These are phyloP conservation scores for Aspergillus avenaceus DNA, from an alignment of 495 filamentous ascomycete species.

Conservation along the genomic window DNA sequence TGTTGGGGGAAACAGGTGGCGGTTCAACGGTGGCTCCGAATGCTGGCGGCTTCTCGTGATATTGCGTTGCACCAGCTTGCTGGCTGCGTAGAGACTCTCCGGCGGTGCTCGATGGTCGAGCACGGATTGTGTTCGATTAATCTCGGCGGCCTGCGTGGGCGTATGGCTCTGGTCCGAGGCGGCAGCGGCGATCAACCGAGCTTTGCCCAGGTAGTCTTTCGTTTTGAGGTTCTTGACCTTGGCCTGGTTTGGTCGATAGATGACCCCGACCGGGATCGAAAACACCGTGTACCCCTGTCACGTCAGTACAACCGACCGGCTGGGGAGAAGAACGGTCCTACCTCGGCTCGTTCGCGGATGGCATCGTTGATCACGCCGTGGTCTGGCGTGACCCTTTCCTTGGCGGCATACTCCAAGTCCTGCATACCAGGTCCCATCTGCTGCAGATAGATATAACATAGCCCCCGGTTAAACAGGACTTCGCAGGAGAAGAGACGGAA, in stretches of 20 bases:
- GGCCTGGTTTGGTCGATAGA: conserved; percentile 93
- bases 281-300: conserved; percentile 90
- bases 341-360: conserved; percentile 87
- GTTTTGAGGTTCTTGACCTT: conserved; percentile 98
- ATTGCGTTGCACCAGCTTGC: conserved; percentile 83
- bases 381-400: conserved; percentile 91
- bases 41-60: conserved; percentile 75
- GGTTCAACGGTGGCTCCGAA: conserved; percentile 76
- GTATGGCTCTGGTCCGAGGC: conserved; percentile 61
- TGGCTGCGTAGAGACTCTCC: conserved; percentile 81
- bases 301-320: conserved; percentile 8
- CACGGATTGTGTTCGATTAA: conserved; percentile 18
- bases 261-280: conserved; percentile 91
- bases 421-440: conserved; percentile 86
- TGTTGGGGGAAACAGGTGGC: conserved; percentile 92
- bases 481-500: conserved; percentile 98
- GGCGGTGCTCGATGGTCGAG: conserved; percentile 65
- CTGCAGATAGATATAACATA: conserved; percentile 96
- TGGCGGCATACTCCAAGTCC: conserved; percentile 87
- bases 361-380: conserved; percentile 98
- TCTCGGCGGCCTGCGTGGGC: neutral
- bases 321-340: conserved; percentile 31
- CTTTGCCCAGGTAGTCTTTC: conserved; percentile 95
- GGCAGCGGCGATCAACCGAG: conserved; percentile 86
- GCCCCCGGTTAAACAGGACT: conserved; percentile 93